phyloP scores from a whole-genome alignment of 2,329 filamentous ascomycete species.

The Mycocentrospora acerina region DNA sequence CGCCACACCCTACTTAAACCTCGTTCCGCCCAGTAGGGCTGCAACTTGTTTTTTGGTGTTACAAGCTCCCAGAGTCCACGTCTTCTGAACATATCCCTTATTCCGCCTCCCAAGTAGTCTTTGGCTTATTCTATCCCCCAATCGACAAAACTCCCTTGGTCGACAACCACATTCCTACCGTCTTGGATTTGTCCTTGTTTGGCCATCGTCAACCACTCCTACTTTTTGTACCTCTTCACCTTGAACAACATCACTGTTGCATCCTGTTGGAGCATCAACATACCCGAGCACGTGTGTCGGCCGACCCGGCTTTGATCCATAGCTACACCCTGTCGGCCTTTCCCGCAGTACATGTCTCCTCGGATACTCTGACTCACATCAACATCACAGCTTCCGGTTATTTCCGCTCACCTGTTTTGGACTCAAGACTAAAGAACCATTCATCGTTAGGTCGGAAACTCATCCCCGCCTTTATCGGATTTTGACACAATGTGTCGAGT shows the following conservation, averaged over 20 bases:
- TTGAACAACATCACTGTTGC: too few relatives aligned
- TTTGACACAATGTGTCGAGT: conserved; percentile 33
- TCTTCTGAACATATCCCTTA: conserved; percentile 28
- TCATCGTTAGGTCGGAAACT: background rate
- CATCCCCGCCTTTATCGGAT: background rate
- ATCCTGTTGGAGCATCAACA: too few relatives aligned
- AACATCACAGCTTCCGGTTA: background rate
- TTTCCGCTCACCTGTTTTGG: conserved; percentile 9
- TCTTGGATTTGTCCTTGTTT: conserved; percentile 29
- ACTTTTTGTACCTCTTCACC: conserved; percentile 9
- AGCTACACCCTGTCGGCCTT: background rate
- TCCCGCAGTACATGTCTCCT: too few relatives aligned
- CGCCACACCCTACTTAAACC: conserved; percentile 30
- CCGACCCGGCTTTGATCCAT: too few relatives aligned
- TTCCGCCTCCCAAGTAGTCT: background rate
- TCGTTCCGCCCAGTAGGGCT: conserved; percentile 24
- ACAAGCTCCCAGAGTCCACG: too few relatives aligned
- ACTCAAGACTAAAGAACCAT: conserved; percentile 1
- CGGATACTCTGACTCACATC: too few relatives aligned
- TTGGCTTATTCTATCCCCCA: too few relatives aligned
- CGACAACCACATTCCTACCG: conserved; percentile 15
- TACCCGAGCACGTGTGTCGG: too few relatives aligned
- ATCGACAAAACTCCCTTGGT: conserved; percentile 12
- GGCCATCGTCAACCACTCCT: conserved; percentile 22
- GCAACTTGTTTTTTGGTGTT: conserved; percentile 12